Evolutionary conservation across 2,329 filamentous ascomycete species (phyloP), one percentile per base, ranked within the genome.

Genomic region (Colletotrichum navitas): DNA sequence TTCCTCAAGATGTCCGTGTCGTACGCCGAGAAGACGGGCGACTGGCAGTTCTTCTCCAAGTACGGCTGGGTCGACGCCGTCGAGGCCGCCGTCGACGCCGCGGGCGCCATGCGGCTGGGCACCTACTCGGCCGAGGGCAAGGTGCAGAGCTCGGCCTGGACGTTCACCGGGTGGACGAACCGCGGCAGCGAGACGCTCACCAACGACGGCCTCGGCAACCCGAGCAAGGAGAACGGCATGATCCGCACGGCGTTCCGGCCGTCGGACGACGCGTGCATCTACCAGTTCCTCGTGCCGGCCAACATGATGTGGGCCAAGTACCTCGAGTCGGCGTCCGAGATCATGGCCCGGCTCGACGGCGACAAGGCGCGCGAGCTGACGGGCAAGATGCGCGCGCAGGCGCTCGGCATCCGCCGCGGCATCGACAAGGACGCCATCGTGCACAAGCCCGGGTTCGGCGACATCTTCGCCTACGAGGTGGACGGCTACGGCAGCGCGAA

Each of bases 191-290:
- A 97, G 79, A 97, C 94, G 0, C 87, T 97, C 4, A 89, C 86
- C 69, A 91, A 98, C 68, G 85, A 85, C 14, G 95, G 95, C 4
- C 84, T 91, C 36, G 95, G 95, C 14, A 95, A 94, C 76, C 95
- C 95, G 0, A 87, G 97, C 3, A 92, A 90, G 65, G 81, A 93
- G 87, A 96, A 94, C 2, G 94, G 94, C 0, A 88, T 98, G 63
- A 88, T 98, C 52, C 89, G 95, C 66, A 95, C 93, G 74, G 94
- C 95, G 26, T 98, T 98, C 83, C 88, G 94, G 0, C 94, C 94
- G 0, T 94, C 92, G 67, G 94, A 97, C 79, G 94, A 97, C 79
- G 89, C 93, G 10, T 93, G 92, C 1, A 94, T 93, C 63, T 90
- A 94, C 74, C 94, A 95, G 78, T 95, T 94, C 80, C 90, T 97